Base-by-base conservation (phyloP, 2,329 filamentous ascomycete genomes). In the Scleromitrula shiraiana region DNA sequence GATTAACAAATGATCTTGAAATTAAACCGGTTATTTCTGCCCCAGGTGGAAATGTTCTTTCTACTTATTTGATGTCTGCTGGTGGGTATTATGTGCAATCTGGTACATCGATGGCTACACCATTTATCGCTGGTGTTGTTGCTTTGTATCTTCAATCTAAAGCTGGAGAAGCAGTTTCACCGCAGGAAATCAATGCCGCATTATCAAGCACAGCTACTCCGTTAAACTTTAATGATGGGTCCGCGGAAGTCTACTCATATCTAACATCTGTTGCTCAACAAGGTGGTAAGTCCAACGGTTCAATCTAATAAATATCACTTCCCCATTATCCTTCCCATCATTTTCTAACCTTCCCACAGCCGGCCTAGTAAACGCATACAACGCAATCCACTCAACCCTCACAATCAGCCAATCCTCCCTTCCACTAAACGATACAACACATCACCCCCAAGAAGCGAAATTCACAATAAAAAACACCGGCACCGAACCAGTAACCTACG, bases 351-450 rank as follows among this genome's bases (percentile, higher is more conserved):
- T n/a, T n/a, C n/a, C n/a, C 20, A 20, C 15, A 20, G 15, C 6
- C 10, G 24, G 24, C 2, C n/a, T 10, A 6, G 15, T 29, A 20
- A n/a, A 29, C 12, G 17, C 6, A 7, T 30, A 41, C 17, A 27
- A 41, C 6, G 17, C 40, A 9, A 35, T 46, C n/a, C 30, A 33
- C 15, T 20, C 39, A 12, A 30, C 33, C 10, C 46, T 45, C 19
- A 24, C 35, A 5, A 19, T 44, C 9, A 42, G 43, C 5, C 15
- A 48, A 44, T 5, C 37, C 5, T 41, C 33, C 15, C 15, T 48
- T 7, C 19, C 48, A 10, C 36, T 54, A 17, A 52, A 49, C n/a
- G 44, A 54, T n/a, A 47, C 37, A 7, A 41, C 44, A n/a, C 23
- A 50, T n/a, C 49, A 41, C 2, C 35, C 17, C 6, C 32, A 23